Percentiles rank a stretch among this genome's conserved stretches.
These are phyloP conservation scores for Thelonectria discophora DNA, from an alignment of 2,329 filamentous ascomycete genomes.

Conservation along the genomic window DNA sequence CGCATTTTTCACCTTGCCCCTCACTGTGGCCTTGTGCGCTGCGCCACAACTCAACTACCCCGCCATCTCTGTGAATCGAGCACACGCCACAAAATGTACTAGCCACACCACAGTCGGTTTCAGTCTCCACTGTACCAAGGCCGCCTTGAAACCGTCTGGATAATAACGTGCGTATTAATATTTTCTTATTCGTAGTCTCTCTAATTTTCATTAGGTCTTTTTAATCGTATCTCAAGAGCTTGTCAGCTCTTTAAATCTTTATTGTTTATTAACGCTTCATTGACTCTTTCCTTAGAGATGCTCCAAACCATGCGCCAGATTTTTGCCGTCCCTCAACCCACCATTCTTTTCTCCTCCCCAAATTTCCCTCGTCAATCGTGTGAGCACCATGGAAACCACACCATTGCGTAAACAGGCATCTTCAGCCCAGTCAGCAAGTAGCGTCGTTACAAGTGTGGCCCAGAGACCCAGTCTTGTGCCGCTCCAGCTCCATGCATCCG, in stretches of 20 bases:
- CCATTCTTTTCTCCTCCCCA: neutral
- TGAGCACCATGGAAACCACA: constrained; percentile 27
- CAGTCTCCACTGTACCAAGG: no score
- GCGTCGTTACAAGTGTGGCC: constrained; percentile 34
- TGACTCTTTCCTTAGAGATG: no score
- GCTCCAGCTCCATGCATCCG: constrained; percentile 16
- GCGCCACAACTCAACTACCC: constrained; percentile 24
- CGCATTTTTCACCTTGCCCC: constrained; percentile 21
- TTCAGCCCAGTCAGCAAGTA: constrained; percentile 42
- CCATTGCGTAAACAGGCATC: constrained; percentile 35
- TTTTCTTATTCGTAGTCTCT: no score
- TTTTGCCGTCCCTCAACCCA: constrained; percentile 19
- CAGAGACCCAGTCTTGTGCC: constrained; percentile 28
- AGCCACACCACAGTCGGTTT: constrained; percentile 2
- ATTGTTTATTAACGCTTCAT: no score
- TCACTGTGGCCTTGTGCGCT: constrained; percentile 8
- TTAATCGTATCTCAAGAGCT: no score
- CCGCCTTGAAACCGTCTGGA: no score
- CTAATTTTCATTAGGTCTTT: no score
- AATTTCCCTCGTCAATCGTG: constrained; percentile 17
- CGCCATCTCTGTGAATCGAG: neutral
- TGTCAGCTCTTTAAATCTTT: no score
- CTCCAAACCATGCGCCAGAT: constrained; percentile 1
- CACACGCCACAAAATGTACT: constrained; percentile 11
- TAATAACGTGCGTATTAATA: no score